Base-by-base conservation (phyloP, 495 filamentous ascomycete species). In the Mycothermus thermophilus region DNA sequence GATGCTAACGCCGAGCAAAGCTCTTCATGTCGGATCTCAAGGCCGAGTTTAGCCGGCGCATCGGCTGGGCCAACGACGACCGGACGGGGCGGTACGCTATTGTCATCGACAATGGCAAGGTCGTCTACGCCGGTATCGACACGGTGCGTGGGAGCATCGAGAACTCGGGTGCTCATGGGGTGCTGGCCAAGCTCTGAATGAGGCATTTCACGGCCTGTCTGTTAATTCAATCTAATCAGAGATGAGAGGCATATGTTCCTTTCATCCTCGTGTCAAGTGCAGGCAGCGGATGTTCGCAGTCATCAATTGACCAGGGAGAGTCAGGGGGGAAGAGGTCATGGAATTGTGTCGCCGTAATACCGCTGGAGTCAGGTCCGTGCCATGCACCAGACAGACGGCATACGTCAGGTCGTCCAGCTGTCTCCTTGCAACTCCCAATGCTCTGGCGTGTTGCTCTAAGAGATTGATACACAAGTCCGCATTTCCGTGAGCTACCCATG, bases 41-140 rank as follows among this genome's bases (percentile, higher is more conserved):
- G 36, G 69, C 72, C 43, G 67, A 66, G 41, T 94, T 94, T 69
- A 80, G 78, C 62, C 76, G 79, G 66, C 67, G 65, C 49, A 71
- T 88, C 43, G 86, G 82, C 57, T 96, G 87, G 86, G 74, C 74
- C 26, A 67, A 72, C 15, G 77, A 72, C 20, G 74, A 77, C 50
- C 72, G 83, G 31, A 86, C 83, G 30, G 72, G 72, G 38, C 69
- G 88, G 33, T 96, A 83, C 57, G 88, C 80, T 43, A 70, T 95
- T 58, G 57, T 92, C 40, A 65, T 96, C 47, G 86, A 95, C 60
- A 72, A 93, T 62, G 86, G 87, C 49, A 92, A 81, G 66, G 70
- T 96, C 48, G 68, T 61, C 48, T 94, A 94, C 61, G 83, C 87
- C 32, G 83, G 83, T 61, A 76, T 77, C 54, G 80, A 88, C 63